phyloP scores from a whole-genome alignment of 208 protist genomes.

The Herpetomonas tarakana region DNA sequence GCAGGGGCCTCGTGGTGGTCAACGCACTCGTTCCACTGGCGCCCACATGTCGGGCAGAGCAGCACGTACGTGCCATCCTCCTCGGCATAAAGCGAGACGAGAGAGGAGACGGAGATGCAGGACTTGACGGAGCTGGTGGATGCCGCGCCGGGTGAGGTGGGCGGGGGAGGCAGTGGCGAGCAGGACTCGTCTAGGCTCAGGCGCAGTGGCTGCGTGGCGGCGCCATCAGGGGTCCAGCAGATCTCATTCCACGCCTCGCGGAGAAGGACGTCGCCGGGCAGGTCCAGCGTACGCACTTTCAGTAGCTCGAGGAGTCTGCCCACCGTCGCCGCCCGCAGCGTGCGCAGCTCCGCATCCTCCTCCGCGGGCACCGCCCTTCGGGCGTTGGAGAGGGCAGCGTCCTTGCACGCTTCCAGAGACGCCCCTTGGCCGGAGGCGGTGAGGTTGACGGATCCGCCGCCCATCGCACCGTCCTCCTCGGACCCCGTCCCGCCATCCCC shows the following conservation, averaged over 20 bases:
- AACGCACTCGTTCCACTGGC: slow-evolving; percentile 54
- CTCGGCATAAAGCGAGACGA: neutral
- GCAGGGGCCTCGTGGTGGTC: slow-evolving; percentile 40
- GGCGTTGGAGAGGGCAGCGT: neutral
- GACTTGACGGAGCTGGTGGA: neutral
- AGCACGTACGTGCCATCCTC: slow-evolving; percentile 12
- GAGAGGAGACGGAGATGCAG: neutral
- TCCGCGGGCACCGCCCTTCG: neutral
- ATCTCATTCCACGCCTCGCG: slow-evolving; percentile 76
- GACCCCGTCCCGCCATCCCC: slow-evolving; percentile 8
- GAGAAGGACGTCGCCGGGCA: slow-evolving; percentile 33
- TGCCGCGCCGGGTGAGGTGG: slow-evolving; percentile 3
- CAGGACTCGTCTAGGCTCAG: slow-evolving; percentile 4
- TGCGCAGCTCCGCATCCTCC: neutral
- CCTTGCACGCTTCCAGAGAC: too few species aligned
- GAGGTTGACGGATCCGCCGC: neutral
- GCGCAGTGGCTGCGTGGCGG: neutral
- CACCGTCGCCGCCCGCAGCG: slow-evolving; percentile 30
- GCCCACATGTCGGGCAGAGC: slow-evolving; percentile 62
- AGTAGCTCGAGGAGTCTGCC: slow-evolving; percentile 23
- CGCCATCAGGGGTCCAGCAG: slow-evolving; percentile 23
- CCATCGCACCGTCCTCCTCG: neutral
- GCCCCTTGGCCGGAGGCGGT: neutral
- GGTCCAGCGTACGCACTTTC: slow-evolving; percentile 17
- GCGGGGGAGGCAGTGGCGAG: slow-evolving; percentile 6